Evolutionary conservation across 2,329 filamentous ascomycete genomes (phyloP).

Genomic region (Sclerotinia sclerotiorum): DNA sequence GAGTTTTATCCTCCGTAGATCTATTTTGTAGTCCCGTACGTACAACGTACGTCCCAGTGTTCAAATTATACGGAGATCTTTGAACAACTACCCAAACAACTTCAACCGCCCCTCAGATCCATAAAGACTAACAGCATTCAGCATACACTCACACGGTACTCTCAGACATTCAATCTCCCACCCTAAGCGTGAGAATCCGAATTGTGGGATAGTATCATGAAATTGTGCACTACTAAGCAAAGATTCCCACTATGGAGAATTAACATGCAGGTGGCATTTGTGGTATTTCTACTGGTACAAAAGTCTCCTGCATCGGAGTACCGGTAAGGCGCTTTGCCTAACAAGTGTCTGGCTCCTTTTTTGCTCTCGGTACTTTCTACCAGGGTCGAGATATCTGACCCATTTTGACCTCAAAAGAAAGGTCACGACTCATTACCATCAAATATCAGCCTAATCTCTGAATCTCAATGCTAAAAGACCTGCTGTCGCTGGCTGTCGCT

Average conservation of each 20-base stretch:
- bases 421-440: too few relatives aligned
- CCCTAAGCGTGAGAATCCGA: neutral
- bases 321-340: neutral
- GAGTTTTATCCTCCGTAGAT: neutral
- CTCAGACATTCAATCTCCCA: neutral
- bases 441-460: neutral
- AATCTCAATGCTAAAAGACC: too few relatives aligned
- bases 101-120: too few relatives aligned
- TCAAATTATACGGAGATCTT: too few relatives aligned
- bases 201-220: slow-evolving; percentile 1
- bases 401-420: too few relatives aligned
- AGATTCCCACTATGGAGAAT: neutral
- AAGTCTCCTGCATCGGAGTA: neutral
- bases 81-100: too few relatives aligned
- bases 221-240: neutral
- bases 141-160: neutral
- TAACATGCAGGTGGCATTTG: neutral
- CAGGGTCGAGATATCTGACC: neutral
- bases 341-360: neutral
- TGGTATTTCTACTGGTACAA: neutral
- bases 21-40: too few relatives aligned
- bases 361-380: neutral
- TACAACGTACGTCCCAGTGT: too few relatives aligned
- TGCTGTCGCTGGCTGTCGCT: too few relatives aligned
- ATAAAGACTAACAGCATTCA: neutral